Conservation (phyloP, 2,329 filamentous ascomycete species). For the Fusarium anthophilum region DNA sequence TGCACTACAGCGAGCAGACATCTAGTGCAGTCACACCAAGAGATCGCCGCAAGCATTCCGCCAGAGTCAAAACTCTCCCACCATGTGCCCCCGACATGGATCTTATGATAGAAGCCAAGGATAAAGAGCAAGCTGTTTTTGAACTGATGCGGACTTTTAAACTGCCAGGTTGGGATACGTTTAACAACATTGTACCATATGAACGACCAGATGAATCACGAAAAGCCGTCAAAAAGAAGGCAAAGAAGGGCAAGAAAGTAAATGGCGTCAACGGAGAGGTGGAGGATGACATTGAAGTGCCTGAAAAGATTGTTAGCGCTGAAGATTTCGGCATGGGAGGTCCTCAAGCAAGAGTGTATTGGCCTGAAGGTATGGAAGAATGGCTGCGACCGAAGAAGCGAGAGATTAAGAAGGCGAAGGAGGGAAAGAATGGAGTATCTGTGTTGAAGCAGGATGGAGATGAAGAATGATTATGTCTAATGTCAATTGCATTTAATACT, state of each 20-base stretch:
- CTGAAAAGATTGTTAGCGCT: conserved; percentile 62
- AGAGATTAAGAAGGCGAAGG: conserved; percentile 60
- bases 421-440: conserved; percentile 44
- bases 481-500: background rate
- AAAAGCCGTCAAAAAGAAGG: conserved; percentile 55
- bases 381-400: conserved; percentile 87
- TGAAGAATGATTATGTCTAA: background rate
- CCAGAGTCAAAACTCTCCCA: conserved; percentile 80
- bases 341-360: conserved; percentile 82
- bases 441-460: conserved; percentile 33
- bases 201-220: conserved; percentile 77
- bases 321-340: conserved; percentile 89
- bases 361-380: conserved; percentile 89
- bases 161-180: conserved; percentile 78
- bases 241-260: conserved; percentile 49
- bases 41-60: conserved; percentile 85
- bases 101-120: conserved; percentile 99
- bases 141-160: conserved; percentile 91
- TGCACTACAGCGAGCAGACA: conserved; percentile 90
- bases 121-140: conserved; percentile 97
- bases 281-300: conserved; percentile 51
- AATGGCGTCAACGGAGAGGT: conserved; percentile 46
- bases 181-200: conserved; percentile 82
- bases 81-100: conserved; percentile 88
- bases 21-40: conserved; percentile 73